Evolutionary conservation across 441 rosid genomes (phyloP).

Genomic region (Mallotus repandus): DNA sequence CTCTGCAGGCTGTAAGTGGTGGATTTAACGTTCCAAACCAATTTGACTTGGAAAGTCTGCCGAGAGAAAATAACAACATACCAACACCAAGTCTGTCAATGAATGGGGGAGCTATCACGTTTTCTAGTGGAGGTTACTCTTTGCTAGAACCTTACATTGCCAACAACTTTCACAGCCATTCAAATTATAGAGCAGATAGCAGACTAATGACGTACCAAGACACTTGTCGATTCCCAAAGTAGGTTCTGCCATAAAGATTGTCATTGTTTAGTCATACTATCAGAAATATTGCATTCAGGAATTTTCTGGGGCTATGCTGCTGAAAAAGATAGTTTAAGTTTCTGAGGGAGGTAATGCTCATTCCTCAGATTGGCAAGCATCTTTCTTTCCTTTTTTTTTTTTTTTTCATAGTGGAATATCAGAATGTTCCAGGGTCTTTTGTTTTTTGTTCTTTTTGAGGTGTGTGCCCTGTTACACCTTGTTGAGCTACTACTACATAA

Average conservation of each 20-base stretch:
- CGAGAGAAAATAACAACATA: constrained; percentile 17
- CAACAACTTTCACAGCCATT: constrained; percentile 32
- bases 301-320: too few species aligned
- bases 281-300: neutral
- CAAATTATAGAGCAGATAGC: constrained; percentile 30
- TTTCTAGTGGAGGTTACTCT: constrained; percentile 33
- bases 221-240: constrained; percentile 28
- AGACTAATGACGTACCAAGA: constrained; percentile 34
- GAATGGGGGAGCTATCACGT: constrained; percentile 36
- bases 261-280: neutral
- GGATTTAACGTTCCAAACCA: constrained; percentile 30
- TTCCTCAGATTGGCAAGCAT: too few species aligned
- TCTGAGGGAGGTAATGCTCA: too few species aligned
- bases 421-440: neutral
- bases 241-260: constrained; percentile 6
- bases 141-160: constrained; percentile 35
- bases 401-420: too few species aligned
- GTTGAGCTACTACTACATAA: too few species aligned
- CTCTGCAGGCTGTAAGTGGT: constrained; percentile 34
- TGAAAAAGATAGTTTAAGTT: too few species aligned
- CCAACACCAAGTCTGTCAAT: constrained; percentile 27
- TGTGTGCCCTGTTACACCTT: neutral
- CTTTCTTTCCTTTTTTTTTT: too few species aligned
- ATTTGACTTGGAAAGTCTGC: constrained; percentile 30
- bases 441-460: neutral